Base-by-base conservation (phyloP, 441 rosid genomes). In the Jatropha multifida region DNA sequence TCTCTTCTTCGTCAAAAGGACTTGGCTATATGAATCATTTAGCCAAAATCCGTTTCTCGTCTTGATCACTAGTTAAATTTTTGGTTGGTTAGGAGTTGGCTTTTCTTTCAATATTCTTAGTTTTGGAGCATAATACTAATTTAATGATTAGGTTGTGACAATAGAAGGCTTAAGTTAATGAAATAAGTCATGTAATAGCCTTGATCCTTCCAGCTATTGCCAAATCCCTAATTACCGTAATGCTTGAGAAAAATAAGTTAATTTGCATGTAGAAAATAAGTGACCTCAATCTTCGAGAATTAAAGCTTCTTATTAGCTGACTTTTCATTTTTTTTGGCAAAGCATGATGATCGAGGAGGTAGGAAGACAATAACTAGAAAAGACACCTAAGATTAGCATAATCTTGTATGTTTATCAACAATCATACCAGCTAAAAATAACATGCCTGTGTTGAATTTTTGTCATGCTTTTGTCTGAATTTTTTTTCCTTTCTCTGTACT, bases 341-440 rank as follows among this genome's bases (percentile, higher is more conserved):
- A 48, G 41, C 13, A 37, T n/a, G 17, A 37, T n/a, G 17, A 32
- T 81, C 42, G n/a, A 73, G 49, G 60, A 64, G 59, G 70, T 12
- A 44, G 26, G 71, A 77, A 59, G 77, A 69, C 77, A 68, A 66
- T 3, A 68, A 44, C 60, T 63, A 46, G 66, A 65, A 78, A 58
- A 69, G 79, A 77, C 85, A 82, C 77, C 83, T 69, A 74, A 76
- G 79, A 76, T 72, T 74, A 64, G 75, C 73, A 41, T 49, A 38
- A 65, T 18, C 44, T 54, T 38, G 38, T 10, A 42, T 68, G 44
- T 55, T 15, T 62, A 27, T 23, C 23, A 48, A 48, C 68, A 65
- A 77, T 69, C 72, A 74, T 58, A 37, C 65, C 15, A 64, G 60
- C 48, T 58, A 65, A 1, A 41, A 49, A 42, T 65, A 73, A 81